phyloP scores from a whole-genome alignment of 768 basidiomycete species.

The Leccinum barrowsii region DNA sequence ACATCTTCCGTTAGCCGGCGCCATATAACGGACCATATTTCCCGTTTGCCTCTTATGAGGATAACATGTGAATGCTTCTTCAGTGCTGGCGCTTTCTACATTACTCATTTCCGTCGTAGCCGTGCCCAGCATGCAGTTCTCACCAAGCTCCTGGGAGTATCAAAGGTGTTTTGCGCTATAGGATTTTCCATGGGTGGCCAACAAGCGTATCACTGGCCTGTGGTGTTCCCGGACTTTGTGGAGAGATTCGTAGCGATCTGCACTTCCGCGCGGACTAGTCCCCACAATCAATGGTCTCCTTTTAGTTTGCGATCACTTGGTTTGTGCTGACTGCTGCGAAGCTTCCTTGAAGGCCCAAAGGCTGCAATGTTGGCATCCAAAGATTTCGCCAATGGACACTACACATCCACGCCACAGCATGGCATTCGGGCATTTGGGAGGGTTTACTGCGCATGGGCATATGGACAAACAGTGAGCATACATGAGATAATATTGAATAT shows the following conservation, averaged over 20 bases:
- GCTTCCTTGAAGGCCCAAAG: constrained; percentile 60
- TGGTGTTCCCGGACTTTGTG: constrained; percentile 55
- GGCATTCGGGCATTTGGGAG: constrained; percentile 56
- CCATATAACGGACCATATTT: constrained; percentile 63
- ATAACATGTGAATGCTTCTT: constrained; percentile 44
- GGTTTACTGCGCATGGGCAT: constrained; percentile 60
- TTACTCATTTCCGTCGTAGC: constrained; percentile 25
- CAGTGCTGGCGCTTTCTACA: background rate
- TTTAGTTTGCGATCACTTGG: background rate
- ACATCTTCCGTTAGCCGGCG: constrained; percentile 34
- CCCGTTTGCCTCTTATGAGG: constrained; percentile 52
- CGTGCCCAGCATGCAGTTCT: constrained; percentile 55
- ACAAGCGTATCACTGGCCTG: constrained; percentile 56
- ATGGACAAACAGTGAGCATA: constrained; percentile 48
- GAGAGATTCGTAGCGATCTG: constrained; percentile 46
- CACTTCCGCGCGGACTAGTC: constrained; percentile 53
- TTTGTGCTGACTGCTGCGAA: constrained; percentile 19
- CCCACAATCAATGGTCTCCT: constrained; percentile 50
- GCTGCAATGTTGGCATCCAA: constrained; percentile 50
- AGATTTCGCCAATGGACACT: constrained; percentile 54
- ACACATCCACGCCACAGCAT: constrained; percentile 42
- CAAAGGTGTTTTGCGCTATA: constrained; percentile 26
- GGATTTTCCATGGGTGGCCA: constrained; percentile 65
- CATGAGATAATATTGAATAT: background rate
- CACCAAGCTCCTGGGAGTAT: constrained; percentile 26